These are phyloP conservation scores for Aspergillus pseudonomiae DNA, from an alignment of 2,329 filamentous ascomycete genomes.

Conservation along the genomic window DNA sequence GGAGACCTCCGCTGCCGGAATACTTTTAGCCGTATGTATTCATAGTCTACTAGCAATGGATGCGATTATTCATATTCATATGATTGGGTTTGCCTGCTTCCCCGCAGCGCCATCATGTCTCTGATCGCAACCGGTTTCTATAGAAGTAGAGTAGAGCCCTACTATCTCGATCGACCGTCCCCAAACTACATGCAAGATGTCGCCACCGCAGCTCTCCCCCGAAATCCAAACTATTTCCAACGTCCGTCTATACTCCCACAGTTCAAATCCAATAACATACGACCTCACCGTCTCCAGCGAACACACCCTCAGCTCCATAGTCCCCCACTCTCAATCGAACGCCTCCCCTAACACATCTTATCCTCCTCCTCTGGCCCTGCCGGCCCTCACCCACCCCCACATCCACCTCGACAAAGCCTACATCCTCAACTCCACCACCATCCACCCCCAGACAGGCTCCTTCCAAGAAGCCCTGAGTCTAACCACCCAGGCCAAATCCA, in stretches of 20 bases:
- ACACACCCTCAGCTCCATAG: neutral
- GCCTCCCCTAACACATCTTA: slow-evolving; percentile 1
- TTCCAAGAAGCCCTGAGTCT: slow-evolving; percentile 67
- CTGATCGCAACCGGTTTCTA: too few species aligned
- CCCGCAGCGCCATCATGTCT: too few species aligned
- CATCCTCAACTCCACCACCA: slow-evolving; percentile 50
- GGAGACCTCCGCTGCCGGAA: neutral
- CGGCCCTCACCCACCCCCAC: slow-evolving; percentile 70
- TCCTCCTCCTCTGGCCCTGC: slow-evolving; percentile 44
- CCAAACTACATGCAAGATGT: neutral
- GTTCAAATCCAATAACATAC: slow-evolving; percentile 27
- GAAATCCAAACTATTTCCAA: slow-evolving; percentile 23
- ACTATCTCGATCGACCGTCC: too few species aligned
- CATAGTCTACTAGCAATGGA: too few species aligned
- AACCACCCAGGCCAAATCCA: slow-evolving; percentile 63
- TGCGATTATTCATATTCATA: too few species aligned
- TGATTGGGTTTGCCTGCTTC: too few species aligned
- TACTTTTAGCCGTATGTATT: neutral
- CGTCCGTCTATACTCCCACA: slow-evolving; percentile 32
- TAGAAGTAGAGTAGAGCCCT: too few species aligned
- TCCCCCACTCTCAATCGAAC: neutral
- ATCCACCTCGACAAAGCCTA: slow-evolving; percentile 66
- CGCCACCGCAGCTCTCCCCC: slow-evolving; percentile 31
- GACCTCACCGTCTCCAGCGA: slow-evolving; percentile 32
- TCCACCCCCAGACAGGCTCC: slow-evolving; percentile 61